Base-by-base conservation (phyloP, 2,329 filamentous ascomycete genomes). In the Verticillium alfalfae region DNA sequence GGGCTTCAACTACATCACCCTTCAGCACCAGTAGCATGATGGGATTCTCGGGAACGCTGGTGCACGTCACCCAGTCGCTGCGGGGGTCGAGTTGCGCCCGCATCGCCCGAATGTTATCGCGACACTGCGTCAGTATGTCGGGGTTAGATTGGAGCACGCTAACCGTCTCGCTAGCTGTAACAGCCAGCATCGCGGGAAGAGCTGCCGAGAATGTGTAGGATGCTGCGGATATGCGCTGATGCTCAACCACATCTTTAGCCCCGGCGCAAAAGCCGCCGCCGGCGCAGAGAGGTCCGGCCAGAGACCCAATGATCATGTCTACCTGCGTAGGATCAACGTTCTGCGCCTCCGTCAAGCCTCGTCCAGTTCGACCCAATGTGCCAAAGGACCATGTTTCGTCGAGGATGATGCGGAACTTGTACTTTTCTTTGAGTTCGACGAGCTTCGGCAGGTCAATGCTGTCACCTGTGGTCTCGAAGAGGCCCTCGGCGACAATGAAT, bases 331-430 rank as follows among this genome's bases (percentile, higher is more conserved):
- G 88, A 73, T 98, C 95, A 18, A 99, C 94, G 69, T 98, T 97
- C 72, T 98, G 95, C 6, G 94, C 92, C 79, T 99, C 96, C 0
- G 95, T 98, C 45, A 98, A 82, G 63, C 95, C 95, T 59, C 93
- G 89, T 22, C 95, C 96, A 34, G 92, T 97, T 64, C 93, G 86
- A 57, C 95, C 95, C 5, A 99, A 84, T 18, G 98, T 91, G 63
- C 94, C 96, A 73, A 98, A 99, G 1, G 93, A 97, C 89, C 92
- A 96, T 1, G 93, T 97, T 80, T 99, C 95, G 74, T 99, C 95
- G 41, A 99, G 87, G 67, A 98, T 96, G 61, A 99, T 86, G 69
- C 95, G 92, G 81, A 98, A 99, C 79, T 97, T 99, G 84, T 98
- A 97, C 74, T 90, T 91, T 68, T 93, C 88, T 78, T 97, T 97